These are phyloP conservation scores for Garcia nutans DNA, from an alignment of 345 rosid species.

Conservation along the genomic window DNA sequence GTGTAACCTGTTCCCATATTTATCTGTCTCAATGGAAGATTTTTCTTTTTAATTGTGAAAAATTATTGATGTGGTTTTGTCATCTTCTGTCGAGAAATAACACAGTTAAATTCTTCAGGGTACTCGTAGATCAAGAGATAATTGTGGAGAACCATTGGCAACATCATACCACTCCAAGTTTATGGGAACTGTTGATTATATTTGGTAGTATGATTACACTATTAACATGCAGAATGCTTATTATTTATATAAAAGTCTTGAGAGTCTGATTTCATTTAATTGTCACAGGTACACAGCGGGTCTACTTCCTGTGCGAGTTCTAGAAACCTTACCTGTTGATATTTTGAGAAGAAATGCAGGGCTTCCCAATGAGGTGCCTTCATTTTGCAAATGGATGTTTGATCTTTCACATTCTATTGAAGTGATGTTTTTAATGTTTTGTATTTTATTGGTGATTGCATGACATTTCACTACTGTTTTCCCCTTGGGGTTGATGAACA, in stretches of 20 bases:
- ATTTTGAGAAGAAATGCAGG: conserved; percentile 60
- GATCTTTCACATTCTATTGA: conserved; percentile 1
- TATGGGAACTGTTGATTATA: conserved; percentile 92
- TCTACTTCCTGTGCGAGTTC: conserved; percentile 79
- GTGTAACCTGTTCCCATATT: not conserved
- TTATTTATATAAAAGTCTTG: not conserved
- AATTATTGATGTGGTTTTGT: not conserved
- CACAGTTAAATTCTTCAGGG: conserved; percentile 51
- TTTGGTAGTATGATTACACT: conserved; percentile 56
- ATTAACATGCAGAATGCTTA: not conserved
- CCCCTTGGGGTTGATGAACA: not conserved
- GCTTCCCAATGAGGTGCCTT: conserved; percentile 72
- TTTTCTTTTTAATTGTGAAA: not conserved
- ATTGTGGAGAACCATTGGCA: conserved; percentile 79
- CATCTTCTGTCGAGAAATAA: conserved; percentile 1
- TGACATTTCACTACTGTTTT: not conserved
- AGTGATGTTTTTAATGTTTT: not conserved
- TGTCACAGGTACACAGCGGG: conserved; percentile 68
- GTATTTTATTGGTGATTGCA: not conserved
- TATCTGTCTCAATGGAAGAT: not conserved
- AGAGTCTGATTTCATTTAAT: conserved; percentile 17
- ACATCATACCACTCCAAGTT: conserved; percentile 86
- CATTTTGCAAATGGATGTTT: conserved; percentile 1
- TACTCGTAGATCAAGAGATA: conserved; percentile 52
- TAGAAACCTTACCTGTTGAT: conserved; percentile 76